phyloP scores from a whole-genome alignment of 805 yeast species.

The Saccharomycopsis olivae region DNA sequence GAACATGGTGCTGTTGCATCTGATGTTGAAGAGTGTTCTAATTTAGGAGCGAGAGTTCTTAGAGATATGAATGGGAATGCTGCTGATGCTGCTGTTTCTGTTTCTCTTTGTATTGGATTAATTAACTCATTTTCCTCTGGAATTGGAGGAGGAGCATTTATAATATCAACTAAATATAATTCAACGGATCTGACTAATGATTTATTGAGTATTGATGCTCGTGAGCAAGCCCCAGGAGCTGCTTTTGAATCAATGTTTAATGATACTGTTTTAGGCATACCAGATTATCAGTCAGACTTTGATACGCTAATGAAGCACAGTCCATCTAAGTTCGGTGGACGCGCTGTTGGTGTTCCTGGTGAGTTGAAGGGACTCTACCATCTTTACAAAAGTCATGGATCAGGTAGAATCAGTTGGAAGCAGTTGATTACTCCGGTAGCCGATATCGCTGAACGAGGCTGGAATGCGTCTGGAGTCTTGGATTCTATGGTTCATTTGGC shows the following conservation, averaged over 20 bases:
- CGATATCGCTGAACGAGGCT: constrained; percentile 54
- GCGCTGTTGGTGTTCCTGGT: constrained; percentile 88
- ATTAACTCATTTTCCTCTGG: constrained; percentile 79
- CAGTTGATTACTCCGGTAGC: constrained; percentile 70
- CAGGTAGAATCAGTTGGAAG: constrained; percentile 62
- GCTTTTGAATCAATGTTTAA: constrained; percentile 58
- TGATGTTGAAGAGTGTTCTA: constrained; percentile 54
- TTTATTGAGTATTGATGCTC: constrained; percentile 63
- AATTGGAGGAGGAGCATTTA: constrained; percentile 87
- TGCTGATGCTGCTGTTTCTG: constrained; percentile 88
- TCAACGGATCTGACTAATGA: constrained; percentile 28
- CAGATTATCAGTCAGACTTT: neutral
- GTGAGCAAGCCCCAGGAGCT: constrained; percentile 74
- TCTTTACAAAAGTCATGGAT: constrained; percentile 49
- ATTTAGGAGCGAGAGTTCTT: constrained; percentile 48
- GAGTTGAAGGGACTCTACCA: constrained; percentile 76
- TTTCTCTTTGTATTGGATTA: constrained; percentile 80
- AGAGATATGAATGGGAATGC: constrained; percentile 59
- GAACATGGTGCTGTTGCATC: constrained; percentile 53
- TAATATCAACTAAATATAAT: constrained; percentile 31
- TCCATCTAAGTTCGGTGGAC: constrained; percentile 64
- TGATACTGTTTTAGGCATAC: neutral
- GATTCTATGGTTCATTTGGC: constrained; percentile 26
- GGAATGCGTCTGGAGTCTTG: constrained; percentile 37
- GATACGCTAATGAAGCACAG: constrained; percentile 26